Percentiles rank a stretch among this genome's conserved stretches.
These are phyloP conservation scores for Neophaeococcomyces aloes DNA, from an alignment of 2,329 filamentous ascomycete species.

Conservation along the genomic window DNA sequence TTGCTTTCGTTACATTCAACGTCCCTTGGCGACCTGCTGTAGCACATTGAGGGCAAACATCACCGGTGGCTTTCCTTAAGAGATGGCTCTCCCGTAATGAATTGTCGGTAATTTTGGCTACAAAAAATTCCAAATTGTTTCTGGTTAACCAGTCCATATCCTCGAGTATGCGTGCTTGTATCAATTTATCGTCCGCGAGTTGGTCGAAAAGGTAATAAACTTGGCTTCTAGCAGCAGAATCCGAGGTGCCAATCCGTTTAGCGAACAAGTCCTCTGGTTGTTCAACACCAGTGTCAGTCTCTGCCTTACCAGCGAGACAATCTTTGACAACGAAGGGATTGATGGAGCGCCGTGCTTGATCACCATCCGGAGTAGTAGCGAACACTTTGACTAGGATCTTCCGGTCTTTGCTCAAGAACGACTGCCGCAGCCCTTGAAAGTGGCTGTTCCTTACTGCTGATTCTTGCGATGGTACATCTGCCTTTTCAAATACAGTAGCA, in stretches of 20 bases:
- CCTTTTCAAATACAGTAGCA: neutral
- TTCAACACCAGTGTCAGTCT: conserved; percentile 62
- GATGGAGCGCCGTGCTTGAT: conserved; percentile 19
- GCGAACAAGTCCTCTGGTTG: conserved; percentile 31
- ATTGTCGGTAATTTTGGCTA: conserved; percentile 5
- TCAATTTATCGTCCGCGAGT: conserved; percentile 9
- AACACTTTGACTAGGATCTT: conserved; percentile 2
- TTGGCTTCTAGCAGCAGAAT: conserved; percentile 27
- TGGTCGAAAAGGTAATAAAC: conserved; percentile 20
- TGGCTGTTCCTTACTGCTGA: neutral
- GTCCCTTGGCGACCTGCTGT: conserved; percentile 35
- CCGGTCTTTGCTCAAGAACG: conserved; percentile 3
- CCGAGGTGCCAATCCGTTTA: neutral
- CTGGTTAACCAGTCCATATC: neutral
- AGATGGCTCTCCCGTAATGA: conserved; percentile 35
- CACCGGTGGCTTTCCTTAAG: conserved; percentile 54
- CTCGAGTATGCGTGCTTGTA: neutral
- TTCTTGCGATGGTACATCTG: neutral
- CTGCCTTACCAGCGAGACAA: conserved; percentile 39
- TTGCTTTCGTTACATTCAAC: conserved; percentile 58
- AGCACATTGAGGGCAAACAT: conserved; percentile 62
- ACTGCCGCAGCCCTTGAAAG: neutral
- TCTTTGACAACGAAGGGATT: conserved; percentile 58
- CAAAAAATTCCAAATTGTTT: conserved; percentile 8
- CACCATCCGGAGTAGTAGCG: neutral